Base-by-base conservation (phyloP, 345 rosid genomes). In the Bruguiera gymnorhiza region DNA sequence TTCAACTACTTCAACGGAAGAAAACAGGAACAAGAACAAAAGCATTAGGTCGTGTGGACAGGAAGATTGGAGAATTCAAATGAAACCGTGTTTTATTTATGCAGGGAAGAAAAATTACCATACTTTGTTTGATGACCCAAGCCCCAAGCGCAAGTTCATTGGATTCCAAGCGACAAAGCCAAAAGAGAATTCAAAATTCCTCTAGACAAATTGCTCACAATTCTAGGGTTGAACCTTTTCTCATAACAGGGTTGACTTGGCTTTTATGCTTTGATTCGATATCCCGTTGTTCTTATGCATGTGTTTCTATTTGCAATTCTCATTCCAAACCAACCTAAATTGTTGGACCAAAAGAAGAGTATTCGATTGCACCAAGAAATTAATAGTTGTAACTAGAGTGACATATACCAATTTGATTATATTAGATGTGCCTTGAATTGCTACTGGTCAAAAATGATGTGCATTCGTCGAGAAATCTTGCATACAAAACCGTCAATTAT, bases 161-260 rank as follows among this genome's bases (percentile, higher is more conserved):
- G 60, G 51, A 74, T 65, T 67, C 51, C 54, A 39, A 20, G 71
- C 61, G 74, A 56, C 69, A 61, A 72, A 63, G 46, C 73, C 73
- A 58, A 73, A 71, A 58, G 46, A 66, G 34, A 60, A 26, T 73
- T 73, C 76, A 79, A 83, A 73, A 20, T 27, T 0, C 30, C 27
- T 23, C 26, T 37, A 27, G 21, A 63, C 69, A 56, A 15, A 20
- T 6, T 6, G 11, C 34, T 66, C 53, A 24, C 21, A 29, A 9
- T 46, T 75, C 70, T 11, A 65, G 56, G 61, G 51, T 13, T 23
- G 43, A 20, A 70, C 60, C 53, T 50, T 13, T 11, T 31, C 74
- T 76, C 54, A 27, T 31, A 52, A 60, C 21, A 46, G 70, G 53
- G 72, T 72, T 83, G 80, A 77, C 75, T 60, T 66, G 52, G 63